These are phyloP conservation scores for Paraleonurus japonicus DNA, from an alignment of 257 asterid species.

Conservation along the genomic window DNA sequence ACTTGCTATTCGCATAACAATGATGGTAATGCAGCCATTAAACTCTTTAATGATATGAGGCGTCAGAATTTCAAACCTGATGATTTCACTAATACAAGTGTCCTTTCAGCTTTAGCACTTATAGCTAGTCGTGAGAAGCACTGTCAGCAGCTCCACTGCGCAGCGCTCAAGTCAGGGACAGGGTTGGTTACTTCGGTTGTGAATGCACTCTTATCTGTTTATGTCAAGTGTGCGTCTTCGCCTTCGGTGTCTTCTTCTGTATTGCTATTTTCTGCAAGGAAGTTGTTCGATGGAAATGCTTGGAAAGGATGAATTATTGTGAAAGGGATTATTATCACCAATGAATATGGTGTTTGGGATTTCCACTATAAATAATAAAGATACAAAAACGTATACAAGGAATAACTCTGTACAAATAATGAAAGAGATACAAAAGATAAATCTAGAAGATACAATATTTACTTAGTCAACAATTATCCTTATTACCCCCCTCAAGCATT, in stretches of 20 bases:
- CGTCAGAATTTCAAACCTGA: constrained; percentile 42
- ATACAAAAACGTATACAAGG: too few species aligned
- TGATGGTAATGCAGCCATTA: constrained; percentile 55
- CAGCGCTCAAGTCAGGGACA: constrained; percentile 54
- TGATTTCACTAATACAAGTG: constrained; percentile 52
- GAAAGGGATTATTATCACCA: too few species aligned
- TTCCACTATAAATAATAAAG: too few species aligned
- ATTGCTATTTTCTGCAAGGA: constrained; percentile 52
- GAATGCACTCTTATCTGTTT: constrained; percentile 60
- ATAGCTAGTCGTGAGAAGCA: constrained; percentile 55
- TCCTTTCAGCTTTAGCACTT: constrained; percentile 53
- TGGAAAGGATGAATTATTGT: constrained; percentile 51
- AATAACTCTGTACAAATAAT: too few species aligned
- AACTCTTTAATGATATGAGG: constrained; percentile 55
- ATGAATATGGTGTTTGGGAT: too few species aligned
- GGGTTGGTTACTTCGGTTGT: constrained; percentile 46
- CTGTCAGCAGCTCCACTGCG: constrained; percentile 64
- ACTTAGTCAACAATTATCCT: too few species aligned
- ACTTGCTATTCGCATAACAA: constrained; percentile 56
- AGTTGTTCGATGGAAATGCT: constrained; percentile 53
- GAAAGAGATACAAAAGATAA: too few species aligned
- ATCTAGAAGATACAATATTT: too few species aligned
- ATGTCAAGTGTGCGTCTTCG: constrained; percentile 65
- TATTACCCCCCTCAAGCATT: too few species aligned
- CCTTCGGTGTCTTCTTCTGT: constrained; percentile 38